A percentile compares a stretch with the other conserved stretches of the same genome.
These are phyloP conservation scores for Oryza punctata DNA, from an alignment of 176 grass and related monocot genomes.

Conservation along the genomic window DNA sequence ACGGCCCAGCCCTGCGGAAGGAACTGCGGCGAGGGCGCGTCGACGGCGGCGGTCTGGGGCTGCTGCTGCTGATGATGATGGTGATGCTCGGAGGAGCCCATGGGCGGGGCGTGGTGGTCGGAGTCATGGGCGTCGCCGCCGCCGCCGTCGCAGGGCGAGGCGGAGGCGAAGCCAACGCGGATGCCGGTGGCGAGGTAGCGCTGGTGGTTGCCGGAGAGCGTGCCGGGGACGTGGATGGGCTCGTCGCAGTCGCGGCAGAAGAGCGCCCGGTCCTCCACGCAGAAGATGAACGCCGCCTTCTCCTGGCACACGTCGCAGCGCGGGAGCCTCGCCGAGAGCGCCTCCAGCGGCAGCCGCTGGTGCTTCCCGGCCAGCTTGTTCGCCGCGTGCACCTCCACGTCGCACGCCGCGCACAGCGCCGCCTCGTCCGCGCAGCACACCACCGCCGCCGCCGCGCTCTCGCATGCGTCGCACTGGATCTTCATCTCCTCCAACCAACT, in stretches of 20 bases:
- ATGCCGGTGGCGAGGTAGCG: slow-evolving; percentile 95
- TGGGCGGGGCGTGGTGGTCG: slow-evolving; percentile 52
- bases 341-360: slow-evolving; percentile 77
- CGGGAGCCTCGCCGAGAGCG: slow-evolving; percentile 60
- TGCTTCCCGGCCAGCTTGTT: slow-evolving; percentile 93
- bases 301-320: slow-evolving; percentile 93
- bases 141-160: slow-evolving; percentile 17
- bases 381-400: slow-evolving; percentile 78
- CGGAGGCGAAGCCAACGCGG: slow-evolving; percentile 62
- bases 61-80: not conserved
- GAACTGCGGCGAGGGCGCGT: slow-evolving; percentile 45
- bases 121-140: slow-evolving; percentile 32
- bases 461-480: slow-evolving; percentile 91
- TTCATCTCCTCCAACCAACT: slow-evolving; percentile 45
- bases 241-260: slow-evolving; percentile 98
- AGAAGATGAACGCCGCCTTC: slow-evolving; percentile 98
- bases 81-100: slow-evolving; percentile 18
- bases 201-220: slow-evolving; percentile 93
- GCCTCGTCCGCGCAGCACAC: slow-evolving; percentile 93
- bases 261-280: slow-evolving; percentile 94
- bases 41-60: not conserved
- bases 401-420: slow-evolving; percentile 82
- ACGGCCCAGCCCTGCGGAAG: slow-evolving; percentile 71
- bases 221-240: slow-evolving; percentile 82
- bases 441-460: slow-evolving; percentile 62